A percentile compares a stretch with the other conserved stretches of the same genome.
Conservation (phyloP, 2,329 filamentous ascomycete genomes). For the Trichoderma asperellum region DNA sequence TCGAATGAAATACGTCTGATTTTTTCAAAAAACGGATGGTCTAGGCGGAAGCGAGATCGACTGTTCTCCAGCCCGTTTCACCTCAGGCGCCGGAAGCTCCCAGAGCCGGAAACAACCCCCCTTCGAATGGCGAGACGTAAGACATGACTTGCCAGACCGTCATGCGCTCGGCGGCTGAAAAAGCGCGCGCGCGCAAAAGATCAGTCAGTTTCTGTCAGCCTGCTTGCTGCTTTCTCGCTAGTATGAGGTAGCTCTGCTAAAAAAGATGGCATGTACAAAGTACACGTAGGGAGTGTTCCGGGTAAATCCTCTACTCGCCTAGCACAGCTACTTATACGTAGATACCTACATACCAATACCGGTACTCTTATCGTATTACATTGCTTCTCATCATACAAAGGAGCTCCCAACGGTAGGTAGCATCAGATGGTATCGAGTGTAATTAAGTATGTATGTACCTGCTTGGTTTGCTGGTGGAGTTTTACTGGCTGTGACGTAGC, state of each 20-base stretch:
- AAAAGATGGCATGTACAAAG: background rate
- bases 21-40: background rate
- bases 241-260: background rate
- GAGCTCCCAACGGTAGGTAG: background rate
- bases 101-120: background rate
- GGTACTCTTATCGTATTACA: background rate
- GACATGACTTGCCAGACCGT: constrained; percentile 8
- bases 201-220: constrained; percentile 2
- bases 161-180: constrained; percentile 1
- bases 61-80: background rate
- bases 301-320: background rate
- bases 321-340: background rate
- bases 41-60: background rate
- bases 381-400: background rate
- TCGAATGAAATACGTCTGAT: background rate
- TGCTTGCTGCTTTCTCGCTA: background rate
- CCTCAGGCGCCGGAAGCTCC: background rate
- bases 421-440: background rate
- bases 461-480: background rate
- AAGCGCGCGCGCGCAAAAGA: constrained; percentile 15
- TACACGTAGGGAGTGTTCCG: background rate
- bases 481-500: constrained; percentile 4
- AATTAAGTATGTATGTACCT: background rate
- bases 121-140: constrained; percentile 15
- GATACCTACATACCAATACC: background rate